These are phyloP conservation scores for Durio zibethinus DNA, from an alignment of 345 rosid species.

Conservation along the genomic window DNA sequence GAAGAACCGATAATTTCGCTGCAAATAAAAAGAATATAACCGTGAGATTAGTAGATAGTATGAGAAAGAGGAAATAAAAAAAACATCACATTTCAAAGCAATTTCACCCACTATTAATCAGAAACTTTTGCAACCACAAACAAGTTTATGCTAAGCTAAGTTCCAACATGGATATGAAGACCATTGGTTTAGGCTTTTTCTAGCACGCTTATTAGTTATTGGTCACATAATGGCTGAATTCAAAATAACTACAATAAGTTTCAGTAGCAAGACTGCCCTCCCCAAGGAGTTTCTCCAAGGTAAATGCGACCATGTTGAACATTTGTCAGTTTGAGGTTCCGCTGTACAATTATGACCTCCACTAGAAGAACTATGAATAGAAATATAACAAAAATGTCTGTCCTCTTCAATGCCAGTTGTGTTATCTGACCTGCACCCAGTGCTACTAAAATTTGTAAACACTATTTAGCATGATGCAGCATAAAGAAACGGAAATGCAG, in stretches of 20 bases:
- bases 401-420: not conserved
- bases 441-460: not conserved
- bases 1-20: constrained; percentile 98
- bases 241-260: not conserved
- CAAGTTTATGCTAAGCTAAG: not conserved
- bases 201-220: not conserved
- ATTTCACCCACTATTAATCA: not conserved
- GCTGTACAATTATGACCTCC: not conserved
- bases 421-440: not conserved
- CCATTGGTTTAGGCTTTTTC: not conserved
- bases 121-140: not conserved
- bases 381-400: not conserved
- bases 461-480: not conserved
- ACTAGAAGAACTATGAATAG: not conserved
- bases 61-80: not conserved
- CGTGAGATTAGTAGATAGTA: not conserved
- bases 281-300: not conserved
- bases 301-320: not conserved
- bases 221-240: not conserved
- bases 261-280: not conserved
- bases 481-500: not conserved
- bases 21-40: constrained; percentile 32
- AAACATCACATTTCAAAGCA: not conserved
- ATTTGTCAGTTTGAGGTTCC: not conserved
- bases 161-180: not conserved